Base-by-base conservation (phyloP, 805 yeast genomes). In the Yamadazyma endophytica region DNA sequence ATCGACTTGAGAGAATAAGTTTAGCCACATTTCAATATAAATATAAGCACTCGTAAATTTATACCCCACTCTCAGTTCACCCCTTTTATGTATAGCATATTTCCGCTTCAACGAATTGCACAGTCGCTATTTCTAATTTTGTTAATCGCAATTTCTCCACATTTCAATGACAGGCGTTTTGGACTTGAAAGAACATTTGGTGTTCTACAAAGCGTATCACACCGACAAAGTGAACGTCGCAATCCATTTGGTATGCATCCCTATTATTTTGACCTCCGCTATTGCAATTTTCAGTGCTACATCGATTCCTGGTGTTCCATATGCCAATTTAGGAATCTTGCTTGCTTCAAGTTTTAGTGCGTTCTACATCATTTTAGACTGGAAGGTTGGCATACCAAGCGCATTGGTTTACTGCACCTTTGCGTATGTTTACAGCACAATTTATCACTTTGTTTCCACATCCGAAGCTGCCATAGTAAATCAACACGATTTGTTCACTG, bases 181-280 rank as follows among this genome's bases (percentile, higher is more conserved):
- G 9, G 66, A 64, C 35, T 47, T 65, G 20, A 56, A 55, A 22
- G 50, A 44, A 16, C 72, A 65, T 27, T 55, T 65, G 35, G 59
- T 58, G 17, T 61, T 64, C 38, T 65, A 65, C 45, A 65, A 73
- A 48, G 54, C 70, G 1, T 75, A 75, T 42, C 82, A 75, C 40
- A 62, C 52, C 40, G 54, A 70, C 50, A 62, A 77, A 43, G 61
- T 58, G 2, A 90, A 90, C 58, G 89, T 89, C 5, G 42, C 64
- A 7, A 83, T 90, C 40, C 98, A 90, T 50, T 54, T 82, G 27
- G 53, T 75, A 4, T 87, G 87, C 50, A 88, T 90, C 19, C 97
- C 97, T 1, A 55, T 76, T 13, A 88, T 90, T 30, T 62, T 84
- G 18, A 56, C 72, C 31, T 65, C 86, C 3, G 55, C 79, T 1